phyloP scores from a whole-genome alignment of 306 rosid species.

The Phaseolus lunatus region DNA sequence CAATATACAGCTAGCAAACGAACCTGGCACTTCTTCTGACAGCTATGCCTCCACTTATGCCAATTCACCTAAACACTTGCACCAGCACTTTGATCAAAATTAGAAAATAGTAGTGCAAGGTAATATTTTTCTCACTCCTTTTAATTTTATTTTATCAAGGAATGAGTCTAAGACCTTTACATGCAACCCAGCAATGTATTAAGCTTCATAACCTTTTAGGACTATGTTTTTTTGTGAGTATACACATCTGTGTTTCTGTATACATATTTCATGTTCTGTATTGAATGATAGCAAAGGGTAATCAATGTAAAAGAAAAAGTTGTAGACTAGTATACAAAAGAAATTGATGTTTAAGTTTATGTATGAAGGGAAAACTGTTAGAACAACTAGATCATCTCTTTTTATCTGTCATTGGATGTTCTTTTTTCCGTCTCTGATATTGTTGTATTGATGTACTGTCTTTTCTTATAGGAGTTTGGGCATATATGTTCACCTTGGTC shows the following conservation, averaged over 20 bases:
- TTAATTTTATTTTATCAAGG: not conserved
- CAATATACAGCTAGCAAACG: slow-evolving; percentile 65
- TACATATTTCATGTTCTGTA: slow-evolving; percentile 4
- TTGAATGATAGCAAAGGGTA: not conserved
- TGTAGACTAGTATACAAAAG: slow-evolving; percentile 25
- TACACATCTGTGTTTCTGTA: slow-evolving; percentile 11
- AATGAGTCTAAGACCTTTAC: not conserved
- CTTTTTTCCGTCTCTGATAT: slow-evolving; percentile 12
- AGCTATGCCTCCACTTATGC: slow-evolving; percentile 63
- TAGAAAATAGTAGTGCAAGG: slow-evolving; percentile 72
- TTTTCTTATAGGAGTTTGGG: slow-evolving; percentile 77
- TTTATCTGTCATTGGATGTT: slow-evolving; percentile 24
- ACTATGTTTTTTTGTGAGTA: slow-evolving; percentile 9
- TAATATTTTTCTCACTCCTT: slow-evolving; percentile 46
- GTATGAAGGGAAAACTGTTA: slow-evolving; percentile 1
- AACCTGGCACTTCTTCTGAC: slow-evolving; percentile 73
- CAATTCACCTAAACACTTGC: slow-evolving; percentile 77
- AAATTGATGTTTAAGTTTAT: slow-evolving; percentile 7
- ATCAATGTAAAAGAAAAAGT: not conserved
- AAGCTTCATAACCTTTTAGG: slow-evolving; percentile 21
- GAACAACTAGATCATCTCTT: slow-evolving; percentile 1
- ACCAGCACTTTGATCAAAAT: slow-evolving; percentile 76
- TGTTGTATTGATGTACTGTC: slow-evolving; percentile 39
- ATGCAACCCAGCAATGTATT: not conserved
- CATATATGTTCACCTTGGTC: slow-evolving; percentile 94